Conservation (phyloP, 2,329 filamentous ascomycete species). For the Cladosporium sp. region DNA sequence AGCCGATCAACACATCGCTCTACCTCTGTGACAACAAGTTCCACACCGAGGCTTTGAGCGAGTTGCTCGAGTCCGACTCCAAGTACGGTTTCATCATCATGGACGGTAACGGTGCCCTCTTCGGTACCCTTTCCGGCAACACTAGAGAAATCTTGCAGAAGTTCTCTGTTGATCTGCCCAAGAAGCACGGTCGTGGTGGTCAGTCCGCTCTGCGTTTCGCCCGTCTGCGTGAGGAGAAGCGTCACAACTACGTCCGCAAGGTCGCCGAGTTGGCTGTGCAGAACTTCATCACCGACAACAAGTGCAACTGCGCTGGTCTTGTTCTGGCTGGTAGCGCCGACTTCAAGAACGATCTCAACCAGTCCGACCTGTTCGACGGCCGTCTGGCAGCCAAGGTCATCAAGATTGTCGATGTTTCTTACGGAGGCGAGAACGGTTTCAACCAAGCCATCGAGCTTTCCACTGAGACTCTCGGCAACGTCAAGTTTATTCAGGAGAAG, state of each 20-base stretch:
- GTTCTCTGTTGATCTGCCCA: slow-evolving; percentile 96
- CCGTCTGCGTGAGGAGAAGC: slow-evolving; percentile 98
- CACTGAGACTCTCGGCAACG: slow-evolving; percentile 92
- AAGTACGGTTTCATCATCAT: slow-evolving; percentile 99
- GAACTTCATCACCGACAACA: slow-evolving; percentile 98
- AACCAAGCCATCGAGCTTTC: slow-evolving; percentile 98
- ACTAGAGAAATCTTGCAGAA: slow-evolving; percentile 97
- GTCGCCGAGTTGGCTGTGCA: slow-evolving; percentile 97
- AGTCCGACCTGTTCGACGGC: slow-evolving; percentile 94
- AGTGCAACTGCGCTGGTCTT: slow-evolving; percentile 94
- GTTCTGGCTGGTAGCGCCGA: slow-evolving; percentile 96
- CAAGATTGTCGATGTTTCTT: slow-evolving; percentile 98
- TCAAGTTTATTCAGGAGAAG: slow-evolving; percentile 99
- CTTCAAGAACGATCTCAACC: slow-evolving; percentile 99
- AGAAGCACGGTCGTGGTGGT: slow-evolving; percentile 99
- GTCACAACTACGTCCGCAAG: slow-evolving; percentile 99
- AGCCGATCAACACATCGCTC: slow-evolving; percentile 98
- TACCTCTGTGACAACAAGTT: slow-evolving; percentile 99
- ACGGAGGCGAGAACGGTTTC: slow-evolving; percentile 98
- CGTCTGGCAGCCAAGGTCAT: slow-evolving; percentile 94
- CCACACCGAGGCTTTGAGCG: slow-evolving; percentile 94
- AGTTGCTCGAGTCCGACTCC: slow-evolving; percentile 97
- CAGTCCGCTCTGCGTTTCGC: slow-evolving; percentile 99
- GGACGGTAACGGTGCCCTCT: slow-evolving; percentile 98
- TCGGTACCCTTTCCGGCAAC: slow-evolving; percentile 95